Base-by-base conservation (phyloP, 257 asterid genomes). In the Penstemon eatonii region DNA sequence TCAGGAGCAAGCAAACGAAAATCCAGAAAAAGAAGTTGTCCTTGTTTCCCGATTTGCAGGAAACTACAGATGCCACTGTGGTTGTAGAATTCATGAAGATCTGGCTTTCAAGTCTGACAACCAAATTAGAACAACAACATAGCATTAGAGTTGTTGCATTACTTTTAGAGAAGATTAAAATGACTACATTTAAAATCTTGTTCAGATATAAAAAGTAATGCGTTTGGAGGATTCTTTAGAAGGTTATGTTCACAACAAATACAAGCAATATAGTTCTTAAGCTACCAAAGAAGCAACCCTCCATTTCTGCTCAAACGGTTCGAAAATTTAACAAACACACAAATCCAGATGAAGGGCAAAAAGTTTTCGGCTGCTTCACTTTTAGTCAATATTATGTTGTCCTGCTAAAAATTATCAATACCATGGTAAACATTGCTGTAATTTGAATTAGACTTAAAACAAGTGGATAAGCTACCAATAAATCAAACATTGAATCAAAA, bases 31-130 rank as follows among this genome's bases (percentile, higher is more conserved):
- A 56, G 78, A 75, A 79, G 72, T 65, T 68, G 72, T 72, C 66
- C 66, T 79, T 83, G 89, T 86, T 81, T 83, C 91, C 91, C 84
- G 45, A 70, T 83, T 66, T 73, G 76, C 83, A 80, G 87, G 87
- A 75, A 75, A 75, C 79, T 39, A 18, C 7, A 55, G 67, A 69
- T 40, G 79, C 72, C 63, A 69, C 66, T 38, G 56, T 42, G 38
- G 64, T 62, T 57, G 47, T 75, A 38, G 79, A 69, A 75, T 69
- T 75, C 79, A 75, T 75, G 75, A 75, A 74, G 73, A 44, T 73
- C 46, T 15, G 73, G 73, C 44, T 3, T 47, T 70, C 60, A 46
- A 37, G 6, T 72, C 72, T 72, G 77, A 33, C 7, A 65, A 72
- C 15, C 65, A 53, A 19, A 40, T 36, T 4, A 40, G 38, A 13